These are phyloP conservation scores for Leucoagaricus sp. DNA, from an alignment of 1,284 basidiomycete genomes.

Conservation along the genomic window DNA sequence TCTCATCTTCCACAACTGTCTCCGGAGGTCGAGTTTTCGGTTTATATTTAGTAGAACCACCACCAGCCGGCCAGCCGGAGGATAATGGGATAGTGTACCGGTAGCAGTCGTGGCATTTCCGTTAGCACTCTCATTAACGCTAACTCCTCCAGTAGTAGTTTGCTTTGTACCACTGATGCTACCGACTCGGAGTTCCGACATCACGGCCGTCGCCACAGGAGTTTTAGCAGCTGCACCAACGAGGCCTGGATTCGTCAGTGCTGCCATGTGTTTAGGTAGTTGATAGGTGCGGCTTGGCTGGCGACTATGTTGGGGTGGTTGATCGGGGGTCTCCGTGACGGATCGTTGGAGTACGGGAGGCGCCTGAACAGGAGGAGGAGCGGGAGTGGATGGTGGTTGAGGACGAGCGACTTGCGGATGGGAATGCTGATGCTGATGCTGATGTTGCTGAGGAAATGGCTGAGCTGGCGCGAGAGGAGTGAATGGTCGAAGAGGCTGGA, in stretches of 20 bases:
- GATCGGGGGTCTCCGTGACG: too few species aligned
- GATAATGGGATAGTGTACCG: too few species aligned
- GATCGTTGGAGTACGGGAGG: background rate
- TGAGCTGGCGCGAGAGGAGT: too few species aligned
- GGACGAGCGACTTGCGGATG: background rate
- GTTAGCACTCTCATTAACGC: slow-evolving; percentile 29
- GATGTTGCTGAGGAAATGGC: slow-evolving; percentile 7
- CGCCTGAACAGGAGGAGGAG: background rate
- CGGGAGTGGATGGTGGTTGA: background rate
- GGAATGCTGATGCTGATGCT: slow-evolving; percentile 12
- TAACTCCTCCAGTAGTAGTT: slow-evolving; percentile 1
- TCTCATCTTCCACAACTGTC: slow-evolving; percentile 69
- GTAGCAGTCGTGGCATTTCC: too few species aligned
- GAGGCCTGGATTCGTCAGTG: slow-evolving; percentile 34
- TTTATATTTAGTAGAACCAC: slow-evolving; percentile 38
- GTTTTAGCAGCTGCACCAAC: slow-evolving; percentile 62
- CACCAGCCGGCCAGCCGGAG: too few species aligned
- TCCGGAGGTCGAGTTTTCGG: slow-evolving; percentile 67
- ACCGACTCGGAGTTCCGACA: slow-evolving; percentile 52
- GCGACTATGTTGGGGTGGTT: slow-evolving; percentile 7
- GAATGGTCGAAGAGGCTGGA: slow-evolving; percentile 17
- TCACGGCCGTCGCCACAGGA: slow-evolving; percentile 43
- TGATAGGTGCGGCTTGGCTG: slow-evolving; percentile 9
- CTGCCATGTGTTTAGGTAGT: slow-evolving; percentile 20
- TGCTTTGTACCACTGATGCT: slow-evolving; percentile 26